Evolutionary conservation across 768 basidiomycete genomes (phyloP).

Genomic region (Pleurotus djamor): DNA sequence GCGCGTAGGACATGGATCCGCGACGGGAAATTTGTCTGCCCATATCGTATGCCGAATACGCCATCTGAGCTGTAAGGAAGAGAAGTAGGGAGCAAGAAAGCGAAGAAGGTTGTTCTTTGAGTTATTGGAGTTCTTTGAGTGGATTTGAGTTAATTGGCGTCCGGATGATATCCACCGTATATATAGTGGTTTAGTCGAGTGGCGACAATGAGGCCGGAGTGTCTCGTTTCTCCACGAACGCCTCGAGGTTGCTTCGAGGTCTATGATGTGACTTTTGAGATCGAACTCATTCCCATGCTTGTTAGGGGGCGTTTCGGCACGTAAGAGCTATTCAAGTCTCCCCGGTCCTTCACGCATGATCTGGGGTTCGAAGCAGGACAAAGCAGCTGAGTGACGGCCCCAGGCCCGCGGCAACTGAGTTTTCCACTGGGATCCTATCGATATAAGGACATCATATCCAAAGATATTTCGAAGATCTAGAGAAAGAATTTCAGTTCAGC

Average conservation of each 20-base stretch:
- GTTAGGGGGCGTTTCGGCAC: not conserved
- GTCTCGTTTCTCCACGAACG: constrained; percentile 6
- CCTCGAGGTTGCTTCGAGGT: constrained; percentile 17
- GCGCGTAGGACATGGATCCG: constrained; percentile 8
- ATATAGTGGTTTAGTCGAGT: constrained; percentile 6
- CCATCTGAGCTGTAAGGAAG: constrained; percentile 22
- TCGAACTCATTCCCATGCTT: constrained; percentile 3
- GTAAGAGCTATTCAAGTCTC: constrained; percentile 1
- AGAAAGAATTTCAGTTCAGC: no score
- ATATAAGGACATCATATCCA: no score
- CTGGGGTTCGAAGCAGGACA: constrained; percentile 4
- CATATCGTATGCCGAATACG: constrained; percentile 38
- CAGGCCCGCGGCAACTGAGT: no score
- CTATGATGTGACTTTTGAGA: constrained; percentile 7
- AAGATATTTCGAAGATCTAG: no score
- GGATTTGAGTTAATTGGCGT: not conserved
- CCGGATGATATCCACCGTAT: not conserved
- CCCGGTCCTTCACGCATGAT: constrained; percentile 5
- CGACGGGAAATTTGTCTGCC: constrained; percentile 16
- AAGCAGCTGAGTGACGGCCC: no score
- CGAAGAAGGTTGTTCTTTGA: not conserved
- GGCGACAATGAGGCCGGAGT: constrained; percentile 12
- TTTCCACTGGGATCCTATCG: no score
- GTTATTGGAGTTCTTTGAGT: no score
- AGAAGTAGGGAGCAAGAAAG: not conserved